Conservation (phyloP, 305 asterid genomes). For the Fraxinus dipetala region DNA sequence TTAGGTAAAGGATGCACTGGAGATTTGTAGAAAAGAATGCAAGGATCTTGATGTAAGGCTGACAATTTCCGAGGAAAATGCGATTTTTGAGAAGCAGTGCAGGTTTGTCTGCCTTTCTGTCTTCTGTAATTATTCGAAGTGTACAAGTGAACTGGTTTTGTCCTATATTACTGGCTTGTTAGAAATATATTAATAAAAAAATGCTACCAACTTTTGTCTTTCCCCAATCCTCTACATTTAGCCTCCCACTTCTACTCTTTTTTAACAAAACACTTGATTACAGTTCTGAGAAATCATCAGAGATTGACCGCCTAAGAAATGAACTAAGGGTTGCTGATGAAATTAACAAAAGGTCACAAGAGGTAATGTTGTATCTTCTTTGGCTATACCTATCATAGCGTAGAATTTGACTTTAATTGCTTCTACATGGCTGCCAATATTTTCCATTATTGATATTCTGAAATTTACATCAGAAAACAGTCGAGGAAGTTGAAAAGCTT, state of each 20-base stretch:
- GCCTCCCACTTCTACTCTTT: background rate
- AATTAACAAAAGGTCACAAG: constrained; percentile 37
- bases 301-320: constrained; percentile 41
- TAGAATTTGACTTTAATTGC: constrained; percentile 14
- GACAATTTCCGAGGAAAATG: constrained; percentile 35
- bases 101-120: constrained; percentile 36
- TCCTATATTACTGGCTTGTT: background rate
- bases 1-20: constrained; percentile 61
- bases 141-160: background rate
- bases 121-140: background rate
- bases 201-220: background rate
- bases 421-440: constrained; percentile 15
- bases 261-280: constrained; percentile 4
- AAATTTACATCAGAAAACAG: constrained; percentile 26
- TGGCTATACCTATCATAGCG: background rate
- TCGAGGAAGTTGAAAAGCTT: constrained; percentile 48
- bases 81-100: constrained; percentile 38
- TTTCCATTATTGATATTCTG: constrained; percentile 28
- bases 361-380: constrained; percentile 34
- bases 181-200: background rate
- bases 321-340: constrained; percentile 43
- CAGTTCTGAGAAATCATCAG: constrained; percentile 42
- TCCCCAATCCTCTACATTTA: background rate
- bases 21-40: constrained; percentile 47
- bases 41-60: constrained; percentile 43